Conservation (phyloP, 345 rosid genomes). For the Pugionium dolabratum region DNA sequence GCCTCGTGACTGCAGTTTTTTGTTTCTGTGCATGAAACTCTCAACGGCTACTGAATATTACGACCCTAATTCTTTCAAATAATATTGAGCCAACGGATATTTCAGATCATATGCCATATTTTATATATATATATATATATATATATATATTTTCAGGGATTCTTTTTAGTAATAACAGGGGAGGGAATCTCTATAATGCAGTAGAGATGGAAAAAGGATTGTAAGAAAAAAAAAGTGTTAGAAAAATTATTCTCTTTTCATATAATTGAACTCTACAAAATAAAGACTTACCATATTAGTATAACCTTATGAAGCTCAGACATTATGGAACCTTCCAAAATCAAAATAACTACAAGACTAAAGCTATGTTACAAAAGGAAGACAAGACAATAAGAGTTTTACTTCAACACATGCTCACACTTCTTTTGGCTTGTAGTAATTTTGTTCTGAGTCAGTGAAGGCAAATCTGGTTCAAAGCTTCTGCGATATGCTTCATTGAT, state of each 20-base stretch:
- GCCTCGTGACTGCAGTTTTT: no score
- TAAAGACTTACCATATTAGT: no score
- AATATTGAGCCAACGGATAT: no score
- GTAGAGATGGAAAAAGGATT: no score
- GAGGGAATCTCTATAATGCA: no score
- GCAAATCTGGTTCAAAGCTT: slow-evolving; percentile 46
- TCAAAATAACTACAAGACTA: neutral
- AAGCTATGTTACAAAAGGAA: slow-evolving; percentile 22
- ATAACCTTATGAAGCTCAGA: no score
- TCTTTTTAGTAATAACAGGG: neutral
- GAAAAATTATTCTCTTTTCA: neutral
- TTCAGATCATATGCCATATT: neutral
- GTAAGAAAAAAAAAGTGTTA: neutral
- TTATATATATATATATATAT: no score
- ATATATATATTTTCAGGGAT: neutral
- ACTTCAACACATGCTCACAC: slow-evolving; percentile 15
- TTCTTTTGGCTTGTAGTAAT: neutral
- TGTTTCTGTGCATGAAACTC: no score
- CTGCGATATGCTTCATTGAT: slow-evolving; percentile 65
- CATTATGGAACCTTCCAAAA: neutral
- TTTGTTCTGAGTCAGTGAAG: slow-evolving; percentile 16
- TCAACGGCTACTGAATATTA: no score
- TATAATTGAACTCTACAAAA: neutral
- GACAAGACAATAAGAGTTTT: slow-evolving; percentile 7
- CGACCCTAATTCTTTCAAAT: no score